phyloP scores from a whole-genome alignment of 352 stramenopile species.

The Globisporangium iwayamae region DNA sequence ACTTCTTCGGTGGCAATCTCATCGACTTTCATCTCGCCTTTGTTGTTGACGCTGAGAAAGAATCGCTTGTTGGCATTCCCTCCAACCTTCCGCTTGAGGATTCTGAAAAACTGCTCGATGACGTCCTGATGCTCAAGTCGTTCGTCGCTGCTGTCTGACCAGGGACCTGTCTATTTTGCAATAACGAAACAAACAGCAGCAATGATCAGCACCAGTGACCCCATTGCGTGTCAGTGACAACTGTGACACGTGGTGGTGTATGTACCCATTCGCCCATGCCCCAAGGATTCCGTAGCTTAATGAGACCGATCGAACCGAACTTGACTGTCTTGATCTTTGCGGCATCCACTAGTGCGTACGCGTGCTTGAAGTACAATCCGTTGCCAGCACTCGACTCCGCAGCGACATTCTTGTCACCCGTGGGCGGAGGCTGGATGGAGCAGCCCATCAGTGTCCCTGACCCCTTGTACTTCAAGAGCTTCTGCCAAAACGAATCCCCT shows the following conservation, averaged over 20 bases:
- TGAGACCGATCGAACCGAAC: constrained; percentile 46
- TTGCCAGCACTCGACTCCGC: constrained; percentile 78
- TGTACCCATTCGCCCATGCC: constrained; percentile 90
- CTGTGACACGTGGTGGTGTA: neutral
- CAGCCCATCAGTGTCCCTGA: constrained; percentile 90
- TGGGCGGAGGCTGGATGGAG: constrained; percentile 79
- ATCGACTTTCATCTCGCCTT: constrained; percentile 48
- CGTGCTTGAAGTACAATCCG: constrained; percentile 85
- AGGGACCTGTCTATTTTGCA: constrained; percentile 59
- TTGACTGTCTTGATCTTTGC: constrained; percentile 63
- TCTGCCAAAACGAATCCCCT: constrained; percentile 80
- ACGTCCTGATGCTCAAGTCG: constrained; percentile 74
- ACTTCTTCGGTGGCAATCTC: constrained; percentile 76
- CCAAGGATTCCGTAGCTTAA: constrained; percentile 90
- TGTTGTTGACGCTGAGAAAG: constrained; percentile 49
- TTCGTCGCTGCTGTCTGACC: constrained; percentile 79
- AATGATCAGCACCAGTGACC: neutral
- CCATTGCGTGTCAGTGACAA: neutral
- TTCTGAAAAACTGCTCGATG: constrained; percentile 73
- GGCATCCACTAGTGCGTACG: constrained; percentile 81
- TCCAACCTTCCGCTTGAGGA: constrained; percentile 62
- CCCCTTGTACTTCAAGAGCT: constrained; percentile 69
- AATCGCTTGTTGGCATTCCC: constrained; percentile 63
- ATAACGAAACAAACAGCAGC: neutral
- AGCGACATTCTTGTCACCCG: constrained; percentile 52